Conservation (phyloP, 1,139 yeast genomes). For the Blastobotrys elegans region DNA sequence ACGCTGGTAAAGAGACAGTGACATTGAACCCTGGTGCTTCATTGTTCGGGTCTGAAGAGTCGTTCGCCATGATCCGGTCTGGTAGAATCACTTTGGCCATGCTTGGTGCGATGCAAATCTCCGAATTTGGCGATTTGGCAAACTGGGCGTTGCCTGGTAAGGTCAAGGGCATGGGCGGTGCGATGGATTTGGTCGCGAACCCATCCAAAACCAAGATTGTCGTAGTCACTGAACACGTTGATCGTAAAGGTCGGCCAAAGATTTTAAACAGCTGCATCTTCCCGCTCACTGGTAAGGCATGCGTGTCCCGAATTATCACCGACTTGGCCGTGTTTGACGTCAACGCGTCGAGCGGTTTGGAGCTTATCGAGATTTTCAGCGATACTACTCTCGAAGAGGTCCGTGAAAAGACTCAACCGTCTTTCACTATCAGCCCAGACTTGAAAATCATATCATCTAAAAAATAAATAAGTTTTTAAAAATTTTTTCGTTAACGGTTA, state of each 20-base stretch:
- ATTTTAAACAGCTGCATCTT: constrained; percentile 39
- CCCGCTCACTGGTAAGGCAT: constrained; percentile 43
- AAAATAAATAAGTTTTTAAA: no score
- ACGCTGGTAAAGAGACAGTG: constrained; percentile 46
- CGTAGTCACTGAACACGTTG: constrained; percentile 43
- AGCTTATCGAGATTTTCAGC: constrained; percentile 37
- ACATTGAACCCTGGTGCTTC: constrained; percentile 41
- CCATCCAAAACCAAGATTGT: constrained; percentile 41
- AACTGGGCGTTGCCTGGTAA: constrained; percentile 47
- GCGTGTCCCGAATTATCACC: constrained; percentile 44
- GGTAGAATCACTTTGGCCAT: constrained; percentile 41
- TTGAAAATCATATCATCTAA: constrained; percentile 29
- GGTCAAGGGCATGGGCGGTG: constrained; percentile 48
- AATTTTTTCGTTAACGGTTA: no score
- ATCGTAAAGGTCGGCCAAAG: constrained; percentile 42
- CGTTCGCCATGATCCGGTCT: constrained; percentile 44
- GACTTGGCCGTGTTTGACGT: constrained; percentile 45
- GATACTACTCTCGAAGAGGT: constrained; percentile 38
- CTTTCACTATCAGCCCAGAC: constrained; percentile 34
- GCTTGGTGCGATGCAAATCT: constrained; percentile 44
- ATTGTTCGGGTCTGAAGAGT: constrained; percentile 44
- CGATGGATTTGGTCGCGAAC: constrained; percentile 46
- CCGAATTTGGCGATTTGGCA: constrained; percentile 42
- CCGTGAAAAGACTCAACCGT: constrained; percentile 36
- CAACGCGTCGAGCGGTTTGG: constrained; percentile 35